Evolutionary conservation across 2,329 filamentous ascomycete species (phyloP), one percentile per base, ranked within the genome.

Genomic region (Botrytis cinerea): DNA sequence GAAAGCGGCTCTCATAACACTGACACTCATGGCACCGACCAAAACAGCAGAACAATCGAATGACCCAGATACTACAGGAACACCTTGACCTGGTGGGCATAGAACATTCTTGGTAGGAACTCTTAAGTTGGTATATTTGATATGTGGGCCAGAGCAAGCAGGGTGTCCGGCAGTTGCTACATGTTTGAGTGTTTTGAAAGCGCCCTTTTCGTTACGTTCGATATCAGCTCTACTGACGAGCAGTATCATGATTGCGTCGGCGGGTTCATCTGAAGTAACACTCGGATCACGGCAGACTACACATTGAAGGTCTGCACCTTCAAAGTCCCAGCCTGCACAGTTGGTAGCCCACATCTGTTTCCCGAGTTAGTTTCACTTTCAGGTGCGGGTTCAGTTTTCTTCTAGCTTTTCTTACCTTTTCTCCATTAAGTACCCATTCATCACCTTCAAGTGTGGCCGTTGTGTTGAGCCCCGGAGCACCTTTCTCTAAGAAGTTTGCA

Each of bases 21-120:
- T 86, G 0, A 86, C 85, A 16, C 82, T 82, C 84, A 89, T 88
- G 3, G 87, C 86, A 2, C 86, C 86, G 0, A 88, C 87, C 0
- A 89, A 80, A 1, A 84, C 84, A 1, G 86, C 86, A 32, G 72
- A 71, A 28, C 70, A 71, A 6, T 73, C 75, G 32, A 79, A 88
- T 87, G 0, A 84, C 81, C 32, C 79, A 76, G 83, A 82, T 1
- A 86, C 83, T 4, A 87, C 75, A 18, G 81, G 76, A 0, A 83
- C 84, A 3, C 84, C 87, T 45, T 81, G 77, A 2, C 84, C 85
- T 0, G 84, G 84, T 2, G 80, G 75, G 28, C 82, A 84, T 14
- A 89, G 83, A 0, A 87, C 78, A 67, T 88, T 85, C 69, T 82
- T 81, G 1, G 77, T 77, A 1, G 86, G 87, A 9, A 88, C 83